Percentiles rank a stretch among this genome's conserved stretches.
phyloP scores from a whole-genome alignment of 179 eudicot genomes.

The Actinidia arguta region DNA sequence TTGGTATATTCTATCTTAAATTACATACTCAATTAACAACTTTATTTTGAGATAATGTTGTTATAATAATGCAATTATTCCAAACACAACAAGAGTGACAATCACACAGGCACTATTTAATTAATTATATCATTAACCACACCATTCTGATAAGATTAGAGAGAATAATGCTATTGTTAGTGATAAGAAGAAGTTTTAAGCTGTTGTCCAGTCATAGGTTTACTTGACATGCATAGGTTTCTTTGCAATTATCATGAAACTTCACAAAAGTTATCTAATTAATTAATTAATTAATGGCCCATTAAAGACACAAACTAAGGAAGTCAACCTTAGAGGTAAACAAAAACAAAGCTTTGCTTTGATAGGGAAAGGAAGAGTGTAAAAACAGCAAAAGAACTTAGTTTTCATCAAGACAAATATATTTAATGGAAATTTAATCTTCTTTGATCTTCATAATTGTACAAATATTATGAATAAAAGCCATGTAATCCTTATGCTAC shows the following conservation, averaged over 20 bases:
- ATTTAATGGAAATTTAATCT: neutral
- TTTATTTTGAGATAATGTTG: neutral
- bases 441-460: neutral
- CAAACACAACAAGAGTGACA: neutral
- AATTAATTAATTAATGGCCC: neutral
- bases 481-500: too few species aligned
- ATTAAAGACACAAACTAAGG: too few species aligned
- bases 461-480: too few species aligned
- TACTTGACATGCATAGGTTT: neutral
- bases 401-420: too few species aligned
- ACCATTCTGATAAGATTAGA: neutral
- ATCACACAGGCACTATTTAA: neutral
- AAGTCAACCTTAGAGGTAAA: too few species aligned
- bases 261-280: neutral
- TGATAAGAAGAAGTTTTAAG: neutral
- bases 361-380: too few species aligned
- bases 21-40: neutral
- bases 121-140: neutral
- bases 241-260: neutral
- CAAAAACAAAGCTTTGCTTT: too few species aligned
- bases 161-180: neutral
- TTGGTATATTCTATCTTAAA: neutral
- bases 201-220: constrained; percentile 5
- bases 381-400: too few species aligned
- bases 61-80: neutral